Evolutionary conservation across 2,329 filamentous ascomycete genomes (phyloP).

Genomic region (Calonectria pauciramosa): DNA sequence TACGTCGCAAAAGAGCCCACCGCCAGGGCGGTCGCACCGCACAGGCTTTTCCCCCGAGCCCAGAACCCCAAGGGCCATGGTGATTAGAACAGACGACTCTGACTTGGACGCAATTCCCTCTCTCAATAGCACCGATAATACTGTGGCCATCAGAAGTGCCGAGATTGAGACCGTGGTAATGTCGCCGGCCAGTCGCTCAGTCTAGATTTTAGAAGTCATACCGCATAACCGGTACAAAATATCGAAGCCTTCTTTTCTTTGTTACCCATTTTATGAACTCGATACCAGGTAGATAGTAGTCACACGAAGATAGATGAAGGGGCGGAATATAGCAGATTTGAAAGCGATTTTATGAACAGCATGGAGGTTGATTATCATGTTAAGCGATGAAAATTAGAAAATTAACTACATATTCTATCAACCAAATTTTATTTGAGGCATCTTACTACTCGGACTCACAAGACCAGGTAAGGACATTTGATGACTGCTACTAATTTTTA

Average conservation of each 20-base stretch:
- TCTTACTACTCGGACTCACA: no score
- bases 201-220: no score
- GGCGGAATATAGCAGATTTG: not conserved
- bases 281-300: not conserved
- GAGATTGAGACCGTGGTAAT: no score
- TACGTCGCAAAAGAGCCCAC: conserved; percentile 29
- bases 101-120: conserved; percentile 18
- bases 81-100: conserved; percentile 12
- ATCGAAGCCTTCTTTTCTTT: no score
- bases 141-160: no score
- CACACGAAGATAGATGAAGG: not conserved
- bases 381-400: not conserved
- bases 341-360: not conserved
- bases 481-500: no score
- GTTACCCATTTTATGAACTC: no score
- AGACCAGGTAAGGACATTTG: not conserved
- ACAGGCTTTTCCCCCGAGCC: conserved; percentile 43
- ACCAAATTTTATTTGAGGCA: no score
- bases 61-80: conserved; percentile 48
- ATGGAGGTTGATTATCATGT: not conserved
- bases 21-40: conserved; percentile 34
- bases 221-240: no score
- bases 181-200: no score
- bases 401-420: not conserved
- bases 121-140: no score